Base-by-base conservation (phyloP, 2,329 filamentous ascomycete species). In the Ophiocordyceps australis region DNA sequence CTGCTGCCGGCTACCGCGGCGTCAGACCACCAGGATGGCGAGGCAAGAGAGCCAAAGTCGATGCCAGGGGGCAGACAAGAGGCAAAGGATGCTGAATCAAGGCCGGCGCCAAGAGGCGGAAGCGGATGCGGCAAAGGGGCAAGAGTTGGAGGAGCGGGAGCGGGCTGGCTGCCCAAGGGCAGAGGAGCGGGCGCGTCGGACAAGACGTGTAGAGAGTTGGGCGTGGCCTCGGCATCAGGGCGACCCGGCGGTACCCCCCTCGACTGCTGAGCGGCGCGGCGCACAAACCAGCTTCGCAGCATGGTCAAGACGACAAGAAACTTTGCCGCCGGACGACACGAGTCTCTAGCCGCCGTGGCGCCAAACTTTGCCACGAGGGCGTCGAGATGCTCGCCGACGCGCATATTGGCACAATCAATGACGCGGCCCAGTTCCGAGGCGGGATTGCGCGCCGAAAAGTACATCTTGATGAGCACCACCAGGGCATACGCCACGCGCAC, bases 381-480 rank as follows among this genome's bases (percentile, higher is more conserved):
- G 33, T 80, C 72, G 3, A 91, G 57, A 41, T 81, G 76, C 28
- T 65, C 55, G 34, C 59, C 57, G 12, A 69, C 63, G 32, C 72
- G 70, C 50, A 86, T 63, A 35, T 73, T 62, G 28, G 74, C 63
- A 33, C 67, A 67, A 35, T 71, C 61, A 33, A 86, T 73, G 12
- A 83, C 63, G 31, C 65, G 65, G n/a, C 70, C 71, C 2, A 85
- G 60, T 36, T 74, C 71, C 11, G 67, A 74, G 21, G 64, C 62
- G 1, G 72, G 64, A 10, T 64, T 61, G 2, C 65, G 65, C 4
- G 74, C 69, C 7, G 72, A 67, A 25, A 77, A 73, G 47, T 74
- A 75, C 32, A 83, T 64, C 46, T 81, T 82, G 43, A 80, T 74
- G 20, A 82, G 54, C 17, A 78, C 67, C 13, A 82, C 72, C 3